These are phyloP conservation scores for Apiotrichum brassicae DNA, from an alignment of 1,284 basidiomycete genomes.

Conservation along the genomic window DNA sequence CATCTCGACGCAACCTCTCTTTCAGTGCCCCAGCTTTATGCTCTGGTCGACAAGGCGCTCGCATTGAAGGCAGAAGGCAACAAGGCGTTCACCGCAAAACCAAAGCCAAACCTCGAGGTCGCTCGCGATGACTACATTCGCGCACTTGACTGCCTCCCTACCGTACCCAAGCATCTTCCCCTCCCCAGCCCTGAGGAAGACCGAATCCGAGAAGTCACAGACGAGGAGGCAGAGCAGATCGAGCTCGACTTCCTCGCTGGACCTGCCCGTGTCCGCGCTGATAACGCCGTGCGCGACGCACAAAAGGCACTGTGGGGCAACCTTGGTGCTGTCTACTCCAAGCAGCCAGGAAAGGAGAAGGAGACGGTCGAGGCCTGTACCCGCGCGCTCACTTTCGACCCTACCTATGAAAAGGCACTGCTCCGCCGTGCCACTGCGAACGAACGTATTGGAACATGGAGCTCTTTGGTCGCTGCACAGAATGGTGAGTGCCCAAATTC, in stretches of 20 bases:
- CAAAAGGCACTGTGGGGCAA: conserved; percentile 40
- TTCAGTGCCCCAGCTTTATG: conserved; percentile 13
- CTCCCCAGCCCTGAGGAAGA: conserved; percentile 1
- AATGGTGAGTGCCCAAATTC: conserved; percentile 1
- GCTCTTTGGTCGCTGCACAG: conserved; percentile 69
- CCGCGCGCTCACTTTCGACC: conserved; percentile 70
- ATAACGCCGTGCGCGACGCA: conserved; percentile 29
- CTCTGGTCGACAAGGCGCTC: conserved; percentile 23
- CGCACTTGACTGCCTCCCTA: conserved; percentile 30
- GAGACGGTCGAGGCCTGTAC: conserved; percentile 47
- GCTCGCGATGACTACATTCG: conserved; percentile 30
- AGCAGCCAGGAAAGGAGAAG: conserved; percentile 48
- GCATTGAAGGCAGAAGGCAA: conserved; percentile 35
- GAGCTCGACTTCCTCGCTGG: conserved; percentile 14
- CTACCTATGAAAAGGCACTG: conserved; percentile 77
- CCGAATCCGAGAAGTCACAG: conserved; percentile 25
- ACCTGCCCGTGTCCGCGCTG: conserved; percentile 19
- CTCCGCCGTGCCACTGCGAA: conserved; percentile 80
- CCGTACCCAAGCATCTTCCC: conserved; percentile 10
- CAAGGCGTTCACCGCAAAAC: conserved; percentile 27
- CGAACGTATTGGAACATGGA: conserved; percentile 72
- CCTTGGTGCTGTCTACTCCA: conserved; percentile 33
- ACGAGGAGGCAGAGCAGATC: conserved; percentile 38
- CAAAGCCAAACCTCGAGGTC: conserved; percentile 20
- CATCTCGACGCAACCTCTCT: not conserved